phyloP scores from a whole-genome alignment of 1,284 basidiomycete species.

The Paramarasmius palmivorus region DNA sequence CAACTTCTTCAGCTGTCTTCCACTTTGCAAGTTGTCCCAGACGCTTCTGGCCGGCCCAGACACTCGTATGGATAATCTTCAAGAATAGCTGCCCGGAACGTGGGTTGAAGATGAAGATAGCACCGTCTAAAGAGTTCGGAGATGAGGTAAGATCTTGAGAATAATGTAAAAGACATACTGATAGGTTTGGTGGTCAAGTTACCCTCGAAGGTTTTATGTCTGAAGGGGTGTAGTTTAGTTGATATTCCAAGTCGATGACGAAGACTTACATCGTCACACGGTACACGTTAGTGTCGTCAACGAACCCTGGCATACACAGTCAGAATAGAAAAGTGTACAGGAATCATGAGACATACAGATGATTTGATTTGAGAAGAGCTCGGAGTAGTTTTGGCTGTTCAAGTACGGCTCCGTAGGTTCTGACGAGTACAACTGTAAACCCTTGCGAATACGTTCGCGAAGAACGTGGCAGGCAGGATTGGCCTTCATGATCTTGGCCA shows the following conservation, averaged over 20 bases:
- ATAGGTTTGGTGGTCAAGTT: slow-evolving; percentile 99
- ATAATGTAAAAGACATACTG: slow-evolving; percentile 49
- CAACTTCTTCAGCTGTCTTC: slow-evolving; percentile 99
- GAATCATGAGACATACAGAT: slow-evolving; percentile 68
- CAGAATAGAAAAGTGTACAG: slow-evolving; percentile 11
- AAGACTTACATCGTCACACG: slow-evolving; percentile 89
- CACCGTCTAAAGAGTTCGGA: slow-evolving; percentile 65
- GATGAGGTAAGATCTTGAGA: background rate
- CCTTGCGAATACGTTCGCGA: slow-evolving; percentile 98
- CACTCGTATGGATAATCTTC: slow-evolving; percentile 99
- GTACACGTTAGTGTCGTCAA: slow-evolving; percentile 99
- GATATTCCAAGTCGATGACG: background rate
- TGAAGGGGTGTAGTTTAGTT: slow-evolving; percentile 24
- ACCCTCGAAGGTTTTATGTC: slow-evolving; percentile 99
- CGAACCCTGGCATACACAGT: slow-evolving; percentile 67
- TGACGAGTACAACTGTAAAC: slow-evolving; percentile 97
- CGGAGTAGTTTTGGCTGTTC: slow-evolving; percentile 97
- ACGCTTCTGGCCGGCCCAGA: slow-evolving; percentile 99
- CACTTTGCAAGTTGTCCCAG: slow-evolving; percentile 99
- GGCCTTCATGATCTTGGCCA: slow-evolving; percentile 99
- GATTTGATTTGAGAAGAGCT: slow-evolving; percentile 99
- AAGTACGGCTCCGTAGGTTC: slow-evolving; percentile 99
- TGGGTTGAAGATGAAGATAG: slow-evolving; percentile 99
- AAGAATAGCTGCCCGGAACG: slow-evolving; percentile 97
- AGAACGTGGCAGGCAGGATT: slow-evolving; percentile 98